Base-by-base conservation (phyloP, 1,284 basidiomycete genomes). In the Cryptococcus sp. region DNA sequence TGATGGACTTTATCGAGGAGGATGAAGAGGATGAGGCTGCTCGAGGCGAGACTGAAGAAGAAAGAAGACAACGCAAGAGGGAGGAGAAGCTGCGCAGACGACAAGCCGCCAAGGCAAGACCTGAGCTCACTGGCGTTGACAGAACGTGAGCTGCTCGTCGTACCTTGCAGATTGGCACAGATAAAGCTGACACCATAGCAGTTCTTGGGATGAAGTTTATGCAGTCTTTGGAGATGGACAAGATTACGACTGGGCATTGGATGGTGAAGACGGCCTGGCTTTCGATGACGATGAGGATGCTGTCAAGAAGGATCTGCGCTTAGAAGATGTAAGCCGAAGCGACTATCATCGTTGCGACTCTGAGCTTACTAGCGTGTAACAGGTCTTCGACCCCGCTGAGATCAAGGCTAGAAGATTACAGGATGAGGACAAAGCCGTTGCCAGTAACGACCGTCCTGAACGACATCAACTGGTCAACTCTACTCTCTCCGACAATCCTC, bases 321-420 rank as follows among this genome's bases (percentile, higher is more conserved):
- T 94, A 70, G 87, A 90, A 70, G 95, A 98, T 77, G 93, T 93
- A 69, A 65, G 91, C 82, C 43, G 16, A 10, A 13, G 13, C 2
- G 13, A 35, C 30, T 13, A 8, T 35, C 30, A 13, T 35, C 13
- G 30, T 35, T 35, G 30, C 10, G 3, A 35, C 13, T 35, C 30
- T 35, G 30, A 13, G 41, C 54, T 55, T 19, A 55, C 30, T 7
- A 47, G 25, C 17, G 17, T 43, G 42, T 51, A 25, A 20, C 69
- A 96, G 91, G 93, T 99, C 62, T 99, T 99, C 68, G 96, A 99
- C 75, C 96, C 96, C 0, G 91, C 93, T 7, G 93, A 98, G 82
- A 98, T 99, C 72, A 87, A 87, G 64, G 90, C 88, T 61, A 86
- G 91, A 52, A 84, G 94, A 81, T 81, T 99, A 47, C 97, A 93